phyloP scores from a whole-genome alignment of 305 asterid genomes.

The Rubia balearica region DNA sequence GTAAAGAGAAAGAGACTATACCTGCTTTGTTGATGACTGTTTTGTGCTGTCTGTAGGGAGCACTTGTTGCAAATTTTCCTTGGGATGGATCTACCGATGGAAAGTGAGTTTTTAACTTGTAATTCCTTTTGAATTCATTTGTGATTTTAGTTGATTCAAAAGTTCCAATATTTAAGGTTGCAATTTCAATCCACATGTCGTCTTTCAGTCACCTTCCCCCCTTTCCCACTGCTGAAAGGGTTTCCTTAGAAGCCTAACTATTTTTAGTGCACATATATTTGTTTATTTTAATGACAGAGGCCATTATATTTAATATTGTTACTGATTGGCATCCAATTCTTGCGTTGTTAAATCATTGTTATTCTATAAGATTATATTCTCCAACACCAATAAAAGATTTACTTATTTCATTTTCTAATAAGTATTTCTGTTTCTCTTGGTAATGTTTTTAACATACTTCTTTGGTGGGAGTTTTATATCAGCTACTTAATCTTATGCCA shows the following conservation, averaged over 20 bases:
- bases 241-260: not conserved
- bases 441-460: not conserved
- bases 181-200: not conserved
- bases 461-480: not conserved
- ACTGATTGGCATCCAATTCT: not conserved
- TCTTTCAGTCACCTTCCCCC: not conserved
- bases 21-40: not conserved
- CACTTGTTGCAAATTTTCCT: slow-evolving; percentile 88
- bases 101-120: slow-evolving; percentile 38
- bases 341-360: not conserved
- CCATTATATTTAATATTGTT: not conserved
- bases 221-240: not conserved
- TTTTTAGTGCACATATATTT: not conserved
- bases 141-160: not conserved
- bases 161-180: not conserved
- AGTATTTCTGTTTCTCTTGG: not conserved
- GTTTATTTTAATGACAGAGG: not conserved
- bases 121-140: slow-evolving; percentile 12
- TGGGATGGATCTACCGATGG: slow-evolving; percentile 84
- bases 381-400: not conserved
- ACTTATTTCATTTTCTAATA: not conserved
- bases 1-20: not conserved
- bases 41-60: slow-evolving; percentile 47
- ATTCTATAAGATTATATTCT: not conserved
- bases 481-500: not conserved